Conservation (phyloP, 805 yeast genomes). For the Candida boleticola region DNA sequence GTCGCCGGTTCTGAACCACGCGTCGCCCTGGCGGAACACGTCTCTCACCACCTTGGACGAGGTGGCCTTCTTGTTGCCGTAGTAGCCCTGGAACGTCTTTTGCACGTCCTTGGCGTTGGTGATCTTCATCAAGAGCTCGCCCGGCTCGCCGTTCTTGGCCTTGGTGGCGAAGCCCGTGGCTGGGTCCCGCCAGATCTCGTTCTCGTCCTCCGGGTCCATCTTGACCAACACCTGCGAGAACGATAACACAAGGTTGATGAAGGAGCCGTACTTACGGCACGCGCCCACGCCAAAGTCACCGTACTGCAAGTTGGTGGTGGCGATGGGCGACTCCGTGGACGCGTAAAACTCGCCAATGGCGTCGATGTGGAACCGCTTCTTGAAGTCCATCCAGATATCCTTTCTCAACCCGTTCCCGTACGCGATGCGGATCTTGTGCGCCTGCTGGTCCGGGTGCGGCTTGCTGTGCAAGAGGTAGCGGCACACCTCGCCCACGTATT, state of each 20-base stretch:
- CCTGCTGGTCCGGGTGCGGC: slow-evolving; percentile 60
- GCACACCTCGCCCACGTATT: slow-evolving; percentile 94
- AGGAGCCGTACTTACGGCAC: slow-evolving; percentile 72
- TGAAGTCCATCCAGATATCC: slow-evolving; percentile 85
- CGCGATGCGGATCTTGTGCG: slow-evolving; percentile 65
- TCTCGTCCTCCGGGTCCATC: slow-evolving; percentile 80
- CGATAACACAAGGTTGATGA: slow-evolving; percentile 51
- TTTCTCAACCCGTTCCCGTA: slow-evolving; percentile 89
- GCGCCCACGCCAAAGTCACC: slow-evolving; percentile 87
- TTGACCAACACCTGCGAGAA: slow-evolving; percentile 60
- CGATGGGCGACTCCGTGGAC: slow-evolving; percentile 89
- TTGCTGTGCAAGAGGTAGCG: slow-evolving; percentile 74
- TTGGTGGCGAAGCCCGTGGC: slow-evolving; percentile 56
- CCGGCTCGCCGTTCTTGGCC: slow-evolving; percentile 66
- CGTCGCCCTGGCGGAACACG: slow-evolving; percentile 84
- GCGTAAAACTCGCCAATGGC: slow-evolving; percentile 91
- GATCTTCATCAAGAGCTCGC: slow-evolving; percentile 81
- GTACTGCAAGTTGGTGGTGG: slow-evolving; percentile 73
- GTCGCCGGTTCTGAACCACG: slow-evolving; percentile 89
- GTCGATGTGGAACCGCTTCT: slow-evolving; percentile 68
- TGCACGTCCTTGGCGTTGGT: slow-evolving; percentile 62
- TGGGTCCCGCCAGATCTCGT: slow-evolving; percentile 66
- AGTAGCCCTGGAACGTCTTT: slow-evolving; percentile 83
- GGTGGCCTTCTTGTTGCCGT: slow-evolving; percentile 77
- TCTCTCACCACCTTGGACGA: slow-evolving; percentile 69